Evolutionary conservation across 768 basidiomycete genomes (phyloP).

Genomic region (Chalciporus piperatus): DNA sequence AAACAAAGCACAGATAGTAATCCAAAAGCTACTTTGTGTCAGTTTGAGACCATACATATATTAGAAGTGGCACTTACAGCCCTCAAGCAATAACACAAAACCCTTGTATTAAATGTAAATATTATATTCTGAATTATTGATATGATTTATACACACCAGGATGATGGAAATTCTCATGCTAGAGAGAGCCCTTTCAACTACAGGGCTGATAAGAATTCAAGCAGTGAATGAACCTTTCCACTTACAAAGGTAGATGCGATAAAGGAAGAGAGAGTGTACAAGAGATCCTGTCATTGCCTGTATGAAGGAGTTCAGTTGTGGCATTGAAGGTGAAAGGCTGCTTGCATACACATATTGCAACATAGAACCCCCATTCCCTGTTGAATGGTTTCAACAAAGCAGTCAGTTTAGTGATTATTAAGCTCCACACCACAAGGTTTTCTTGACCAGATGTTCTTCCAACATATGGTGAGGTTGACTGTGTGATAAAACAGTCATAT

Average conservation of each 20-base stretch:
- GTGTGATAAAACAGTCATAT: constrained; percentile 10
- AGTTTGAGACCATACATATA: background rate
- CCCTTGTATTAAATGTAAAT: constrained; percentile 11
- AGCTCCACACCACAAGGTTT: constrained; percentile 8
- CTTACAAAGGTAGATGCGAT: constrained; percentile 24
- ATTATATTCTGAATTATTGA: background rate
- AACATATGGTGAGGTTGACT: background rate
- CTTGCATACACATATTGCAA: constrained; percentile 16
- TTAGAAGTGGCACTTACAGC: constrained; percentile 6
- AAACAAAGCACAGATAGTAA: background rate
- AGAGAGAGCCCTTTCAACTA: constrained; percentile 9
- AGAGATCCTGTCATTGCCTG: constrained; percentile 20
- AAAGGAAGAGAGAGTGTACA: constrained; percentile 24
- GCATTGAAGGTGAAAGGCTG: background rate
- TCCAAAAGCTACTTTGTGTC: constrained; percentile 18
- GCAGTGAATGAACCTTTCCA: background rate
- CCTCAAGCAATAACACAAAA: constrained; percentile 18
- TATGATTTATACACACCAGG: constrained; percentile 16
- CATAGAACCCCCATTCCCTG: constrained; percentile 12
- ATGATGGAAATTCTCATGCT: constrained; percentile 3
- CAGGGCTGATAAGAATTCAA: background rate
- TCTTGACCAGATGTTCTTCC: background rate
- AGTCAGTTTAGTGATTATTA: background rate
- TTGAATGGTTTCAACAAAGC: background rate
- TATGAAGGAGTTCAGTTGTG: constrained; percentile 2